Percentiles rank a stretch among this genome's conserved stretches.
phyloP scores from a whole-genome alignment of 192 early-diverging fungal genomes.

The Spinellus fusiger region DNA sequence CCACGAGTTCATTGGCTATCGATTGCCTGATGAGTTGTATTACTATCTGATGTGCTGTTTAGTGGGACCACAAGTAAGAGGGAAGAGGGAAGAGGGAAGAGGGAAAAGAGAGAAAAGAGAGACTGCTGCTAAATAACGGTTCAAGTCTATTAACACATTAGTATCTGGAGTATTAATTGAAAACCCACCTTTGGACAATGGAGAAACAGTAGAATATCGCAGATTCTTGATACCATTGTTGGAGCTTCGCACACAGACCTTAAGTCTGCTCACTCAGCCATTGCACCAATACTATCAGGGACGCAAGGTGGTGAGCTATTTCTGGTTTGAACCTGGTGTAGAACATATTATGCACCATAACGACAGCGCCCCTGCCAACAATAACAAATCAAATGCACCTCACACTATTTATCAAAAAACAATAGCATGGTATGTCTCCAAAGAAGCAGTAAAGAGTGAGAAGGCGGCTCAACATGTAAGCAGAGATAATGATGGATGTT shows the following conservation, averaged over 20 bases:
- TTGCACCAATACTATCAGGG: constrained; percentile 60
- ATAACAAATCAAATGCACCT: constrained; percentile 31
- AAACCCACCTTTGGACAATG: constrained; percentile 70
- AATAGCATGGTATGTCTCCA: constrained; percentile 22
- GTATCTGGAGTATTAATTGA: constrained; percentile 61
- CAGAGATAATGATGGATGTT: neutral
- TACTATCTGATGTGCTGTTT: constrained; percentile 62
- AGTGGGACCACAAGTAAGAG: constrained; percentile 48
- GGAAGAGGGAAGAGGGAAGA: neutral
- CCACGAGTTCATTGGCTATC: constrained; percentile 76
- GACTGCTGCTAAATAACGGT: neutral
- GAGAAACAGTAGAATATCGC: constrained; percentile 73
- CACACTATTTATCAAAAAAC: constrained; percentile 36
- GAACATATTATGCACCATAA: constrained; percentile 61
- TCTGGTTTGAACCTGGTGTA: constrained; percentile 50
- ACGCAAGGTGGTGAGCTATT: constrained; percentile 57
- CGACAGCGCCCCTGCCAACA: constrained; percentile 23
- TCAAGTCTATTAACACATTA: constrained; percentile 54
- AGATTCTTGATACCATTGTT: constrained; percentile 55
- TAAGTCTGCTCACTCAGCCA: constrained; percentile 45
- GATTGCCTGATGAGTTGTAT: constrained; percentile 65
- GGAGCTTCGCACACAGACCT: constrained; percentile 51
- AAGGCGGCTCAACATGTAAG: constrained; percentile 34
- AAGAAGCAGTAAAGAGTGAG: constrained; percentile 26
- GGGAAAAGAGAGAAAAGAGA: neutral